Percentiles rank a stretch among this genome's conserved stretches.
Evolutionary conservation across 805 yeast species (phyloP).

Genomic region (Kurtzmaniella fragi): DNA sequence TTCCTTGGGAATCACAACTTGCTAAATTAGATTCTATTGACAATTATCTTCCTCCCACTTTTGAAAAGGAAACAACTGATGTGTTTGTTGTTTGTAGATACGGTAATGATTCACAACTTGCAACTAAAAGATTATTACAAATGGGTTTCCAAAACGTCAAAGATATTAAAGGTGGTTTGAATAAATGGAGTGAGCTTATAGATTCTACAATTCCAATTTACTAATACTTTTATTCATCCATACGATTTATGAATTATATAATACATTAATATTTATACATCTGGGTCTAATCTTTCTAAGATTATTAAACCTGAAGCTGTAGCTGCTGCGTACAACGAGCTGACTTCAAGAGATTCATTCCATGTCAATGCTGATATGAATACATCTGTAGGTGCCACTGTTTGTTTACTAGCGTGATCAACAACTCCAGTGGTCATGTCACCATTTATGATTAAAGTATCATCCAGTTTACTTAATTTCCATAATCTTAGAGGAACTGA

Average conservation of each 20-base stretch:
- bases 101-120: conserved; percentile 88
- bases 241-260: conserved; percentile 17
- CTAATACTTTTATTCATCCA: conserved; percentile 17
- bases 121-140: conserved; percentile 53
- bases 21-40: conserved; percentile 19
- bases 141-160: conserved; percentile 45
- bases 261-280: conserved; percentile 3
- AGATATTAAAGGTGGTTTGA: conserved; percentile 78
- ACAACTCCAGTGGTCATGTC: conserved; percentile 25
- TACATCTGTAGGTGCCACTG: conserved; percentile 46
- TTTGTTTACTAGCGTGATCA: conserved; percentile 22
- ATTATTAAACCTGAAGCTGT: conserved; percentile 47
- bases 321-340: conserved; percentile 52
- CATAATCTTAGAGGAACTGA: conserved; percentile 37
- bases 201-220: conserved; percentile 64
- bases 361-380: conserved; percentile 49
- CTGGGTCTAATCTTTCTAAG: conserved; percentile 34
- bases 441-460: conserved; percentile 10
- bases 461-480: conserved; percentile 14
- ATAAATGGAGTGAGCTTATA: conserved; percentile 57
- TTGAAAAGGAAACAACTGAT: conserved; percentile 16
- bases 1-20: conserved; percentile 54
- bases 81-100: conserved; percentile 72
- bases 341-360: conserved; percentile 42
- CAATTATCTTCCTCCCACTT: conserved; percentile 14